A percentile compares a stretch with the other conserved stretches of the same genome.
These are phyloP conservation scores for Candolleomyces eurysporus DNA, from an alignment of 768 basidiomycete genomes.

Conservation along the genomic window DNA sequence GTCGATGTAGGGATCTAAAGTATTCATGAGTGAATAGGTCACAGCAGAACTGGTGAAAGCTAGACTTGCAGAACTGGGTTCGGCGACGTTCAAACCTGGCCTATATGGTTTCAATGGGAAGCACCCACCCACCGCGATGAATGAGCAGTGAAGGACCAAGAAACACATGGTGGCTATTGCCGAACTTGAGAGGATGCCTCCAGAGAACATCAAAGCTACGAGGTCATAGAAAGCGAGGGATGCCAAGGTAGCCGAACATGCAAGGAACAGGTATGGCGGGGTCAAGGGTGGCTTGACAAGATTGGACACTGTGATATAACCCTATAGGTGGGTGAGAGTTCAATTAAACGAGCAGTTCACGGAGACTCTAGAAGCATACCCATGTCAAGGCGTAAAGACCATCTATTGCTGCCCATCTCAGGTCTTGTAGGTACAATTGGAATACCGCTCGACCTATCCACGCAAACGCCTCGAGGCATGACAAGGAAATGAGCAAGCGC, in stretches of 20 bases:
- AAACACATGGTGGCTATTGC: slow-evolving; percentile 23
- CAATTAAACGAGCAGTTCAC: no score
- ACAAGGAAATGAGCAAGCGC: slow-evolving; percentile 33
- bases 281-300: slow-evolving; percentile 42
- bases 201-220: slow-evolving; percentile 12
- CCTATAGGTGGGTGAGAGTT: slow-evolving; percentile 26
- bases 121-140: slow-evolving; percentile 54
- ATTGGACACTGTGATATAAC: slow-evolving; percentile 40
- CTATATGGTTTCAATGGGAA: slow-evolving; percentile 47
- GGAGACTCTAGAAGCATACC: slow-evolving; percentile 29
- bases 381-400: slow-evolving; percentile 42
- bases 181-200: slow-evolving; percentile 11
- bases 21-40: background rate
- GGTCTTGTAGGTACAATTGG: slow-evolving; percentile 24
- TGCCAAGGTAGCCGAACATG: slow-evolving; percentile 31
- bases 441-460: slow-evolving; percentile 45
- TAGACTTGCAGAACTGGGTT: slow-evolving; percentile 42
- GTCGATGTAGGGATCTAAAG: slow-evolving; percentile 46
- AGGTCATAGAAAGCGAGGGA: slow-evolving; percentile 33
- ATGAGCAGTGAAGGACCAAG: slow-evolving; percentile 32
- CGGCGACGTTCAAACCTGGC: slow-evolving; percentile 50
- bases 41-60: background rate
- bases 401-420: slow-evolving; percentile 19
- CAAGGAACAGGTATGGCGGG: slow-evolving; percentile 52
- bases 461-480: slow-evolving; percentile 34